A percentile compares a stretch with the other conserved stretches of the same genome.
phyloP scores from a whole-genome alignment of 176 grass and related monocot species.

The Hordeum vulgare region DNA sequence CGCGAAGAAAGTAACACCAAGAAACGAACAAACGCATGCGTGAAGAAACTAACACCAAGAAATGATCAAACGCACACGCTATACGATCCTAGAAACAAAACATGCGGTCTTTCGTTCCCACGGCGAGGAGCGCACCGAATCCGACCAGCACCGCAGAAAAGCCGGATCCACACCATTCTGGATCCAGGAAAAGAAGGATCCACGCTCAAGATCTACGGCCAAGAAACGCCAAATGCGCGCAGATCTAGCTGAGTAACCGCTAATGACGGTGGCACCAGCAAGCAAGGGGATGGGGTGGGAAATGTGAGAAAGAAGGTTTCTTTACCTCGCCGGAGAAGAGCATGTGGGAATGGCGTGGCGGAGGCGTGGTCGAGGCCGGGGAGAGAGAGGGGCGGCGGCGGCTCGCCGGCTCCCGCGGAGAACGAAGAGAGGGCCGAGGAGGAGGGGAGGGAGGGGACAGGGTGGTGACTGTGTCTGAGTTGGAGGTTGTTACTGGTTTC shows the following conservation, averaged over 20 bases:
- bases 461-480: constrained; percentile 22
- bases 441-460: constrained; percentile 3
- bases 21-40: neutral
- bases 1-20: neutral
- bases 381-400: neutral
- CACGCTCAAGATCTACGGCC: constrained; percentile 18
- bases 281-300: neutral
- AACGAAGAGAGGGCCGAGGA: neutral
- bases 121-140: neutral
- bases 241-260: constrained; percentile 32
- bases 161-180: neutral
- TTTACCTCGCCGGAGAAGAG: constrained; percentile 33
- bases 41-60: neutral
- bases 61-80: neutral
- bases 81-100: neutral
- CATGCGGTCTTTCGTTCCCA: neutral
- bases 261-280: neutral
- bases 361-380: neutral
- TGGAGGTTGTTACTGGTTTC: constrained; percentile 31
- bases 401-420: constrained; percentile 26
- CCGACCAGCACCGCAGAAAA: neutral
- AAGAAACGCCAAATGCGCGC: constrained; percentile 26
- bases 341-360: neutral
- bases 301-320: neutral
- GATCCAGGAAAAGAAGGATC: neutral